These are phyloP conservation scores for Chloromonas sp. DNA, from an alignment of 163 green algal species.

Conservation along the genomic window DNA sequence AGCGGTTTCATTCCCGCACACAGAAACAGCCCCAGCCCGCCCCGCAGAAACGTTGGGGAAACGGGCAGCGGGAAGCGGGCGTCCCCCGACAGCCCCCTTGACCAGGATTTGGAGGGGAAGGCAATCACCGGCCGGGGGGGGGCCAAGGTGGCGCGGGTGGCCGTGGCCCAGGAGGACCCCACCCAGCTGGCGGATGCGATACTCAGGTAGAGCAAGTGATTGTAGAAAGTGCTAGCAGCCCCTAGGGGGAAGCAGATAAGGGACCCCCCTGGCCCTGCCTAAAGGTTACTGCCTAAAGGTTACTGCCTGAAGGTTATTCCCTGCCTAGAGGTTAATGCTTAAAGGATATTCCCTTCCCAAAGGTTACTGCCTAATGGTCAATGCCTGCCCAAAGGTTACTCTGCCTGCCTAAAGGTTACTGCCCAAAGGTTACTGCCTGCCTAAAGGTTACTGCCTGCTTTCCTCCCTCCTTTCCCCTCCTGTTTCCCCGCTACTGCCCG, in stretches of 20 bases:
- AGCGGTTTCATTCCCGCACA: background rate
- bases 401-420: no score
- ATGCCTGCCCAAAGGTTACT: no score
- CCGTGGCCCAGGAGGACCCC: background rate
- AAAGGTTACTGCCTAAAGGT: no score
- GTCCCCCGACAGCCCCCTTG: slow-evolving; percentile 18
- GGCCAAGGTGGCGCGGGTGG: slow-evolving; percentile 5
- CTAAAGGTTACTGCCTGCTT: background rate
- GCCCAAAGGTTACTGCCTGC: no score
- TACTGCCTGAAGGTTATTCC: no score
- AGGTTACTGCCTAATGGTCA: no score
- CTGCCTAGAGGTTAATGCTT: no score
- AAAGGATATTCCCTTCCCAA: no score
- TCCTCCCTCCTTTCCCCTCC: background rate
- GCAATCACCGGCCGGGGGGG: slow-evolving; percentile 1
- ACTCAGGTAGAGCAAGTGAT: background rate
- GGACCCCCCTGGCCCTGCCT: no score
- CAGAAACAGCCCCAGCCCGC: background rate
- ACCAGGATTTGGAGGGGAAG: background rate
- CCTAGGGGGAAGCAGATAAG: no score
- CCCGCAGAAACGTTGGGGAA: background rate
- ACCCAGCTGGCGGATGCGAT: slow-evolving; percentile 22
- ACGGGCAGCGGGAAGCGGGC: slow-evolving; percentile 2
- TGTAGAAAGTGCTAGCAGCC: no score
- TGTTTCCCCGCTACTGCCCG: background rate